Base-by-base conservation (phyloP, 768 basidiomycete genomes). In the Crepidotus variabilis region DNA sequence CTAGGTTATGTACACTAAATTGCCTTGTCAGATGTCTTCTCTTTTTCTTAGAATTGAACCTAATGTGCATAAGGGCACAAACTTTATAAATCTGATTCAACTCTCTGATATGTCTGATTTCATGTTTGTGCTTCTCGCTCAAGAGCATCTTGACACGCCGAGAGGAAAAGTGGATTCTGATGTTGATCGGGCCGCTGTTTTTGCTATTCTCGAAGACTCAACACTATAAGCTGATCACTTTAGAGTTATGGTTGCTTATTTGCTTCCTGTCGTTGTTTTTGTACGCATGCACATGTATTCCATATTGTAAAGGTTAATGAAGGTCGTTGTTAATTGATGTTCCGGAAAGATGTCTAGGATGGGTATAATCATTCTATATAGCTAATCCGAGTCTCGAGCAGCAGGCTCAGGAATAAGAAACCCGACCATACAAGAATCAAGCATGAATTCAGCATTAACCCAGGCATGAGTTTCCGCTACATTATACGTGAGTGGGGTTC, bases 381-480 rank as follows among this genome's bases (percentile, higher is more conserved):
- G 20, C 14, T 14, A 49, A 21, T 22, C 16, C 43, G n/a, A 51
- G 8, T 43, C 39, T 8, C 18, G 58, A 14, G 72, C 68, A 32
- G 75, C 72, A 24, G 84, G 81, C 62, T 93, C 91, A 1, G 87
- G 70, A 11, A 94, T 85, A 39, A 99, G 74, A 65, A 97, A 91
- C 14, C 96, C 96, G 35, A 99, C 89, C 47, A 97, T 76, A 69
- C 93, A 98, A 33, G 85, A 80, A 67, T 98, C 95, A 20, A 99
- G 77, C 92, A 98, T 97, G 63, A 88, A 88, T 51, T 99, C 96
- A n/a, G 81, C 84, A 62, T 93, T 98, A 32, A 99, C 94, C 96
- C 96, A 99, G 2, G 88, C 91, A 70, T 99, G 96, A 0, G 95
- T 98, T 21, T 82, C 72, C 47, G 89, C 96, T 98, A 60, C 10